Evolutionary conservation across 768 basidiomycete species (phyloP).

Genomic region (Kondoa malvinella): DNA sequence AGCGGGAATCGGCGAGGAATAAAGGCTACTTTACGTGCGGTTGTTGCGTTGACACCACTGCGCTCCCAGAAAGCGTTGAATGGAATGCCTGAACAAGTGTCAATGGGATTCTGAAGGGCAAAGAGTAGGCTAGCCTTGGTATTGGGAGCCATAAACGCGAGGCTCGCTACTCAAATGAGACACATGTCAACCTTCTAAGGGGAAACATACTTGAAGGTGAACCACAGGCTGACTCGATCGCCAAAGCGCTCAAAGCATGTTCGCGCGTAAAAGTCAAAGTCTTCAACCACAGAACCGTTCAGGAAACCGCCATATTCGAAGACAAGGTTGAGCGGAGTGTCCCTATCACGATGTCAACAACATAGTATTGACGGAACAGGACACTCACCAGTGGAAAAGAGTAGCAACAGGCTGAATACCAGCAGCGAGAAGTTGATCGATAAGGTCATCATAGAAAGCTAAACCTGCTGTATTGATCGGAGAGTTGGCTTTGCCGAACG

Average conservation of each 20-base stretch:
- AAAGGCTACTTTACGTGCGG: conserved; percentile 31
- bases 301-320: conserved; percentile 42
- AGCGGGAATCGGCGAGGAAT: conserved; percentile 35
- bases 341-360: conserved; percentile 38
- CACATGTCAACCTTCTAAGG: too few relatives aligned
- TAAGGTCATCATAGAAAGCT: conserved; percentile 34
- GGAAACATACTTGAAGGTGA: conserved; percentile 36
- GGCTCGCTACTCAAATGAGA: conserved; percentile 40
- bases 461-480: conserved; percentile 40
- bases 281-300: conserved; percentile 37
- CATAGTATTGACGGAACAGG: background rate
- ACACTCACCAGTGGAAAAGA: conserved; percentile 34
- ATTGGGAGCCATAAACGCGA: conserved; percentile 33
- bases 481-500: conserved; percentile 39
- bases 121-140: conserved; percentile 6
- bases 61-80: conserved; percentile 5
- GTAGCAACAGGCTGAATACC: conserved; percentile 40
- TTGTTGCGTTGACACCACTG: conserved; percentile 35
- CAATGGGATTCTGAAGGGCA: too few relatives aligned
- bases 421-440: conserved; percentile 36
- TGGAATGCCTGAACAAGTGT: too few relatives aligned
- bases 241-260: conserved; percentile 41
- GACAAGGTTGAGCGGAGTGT: conserved; percentile 38
- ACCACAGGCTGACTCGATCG: conserved; percentile 40
- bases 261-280: conserved; percentile 40